Evolutionary conservation across 768 basidiomycete species (phyloP), one percentile per base, ranked within the genome.

Genomic region (Agrocybe chaxingu): DNA sequence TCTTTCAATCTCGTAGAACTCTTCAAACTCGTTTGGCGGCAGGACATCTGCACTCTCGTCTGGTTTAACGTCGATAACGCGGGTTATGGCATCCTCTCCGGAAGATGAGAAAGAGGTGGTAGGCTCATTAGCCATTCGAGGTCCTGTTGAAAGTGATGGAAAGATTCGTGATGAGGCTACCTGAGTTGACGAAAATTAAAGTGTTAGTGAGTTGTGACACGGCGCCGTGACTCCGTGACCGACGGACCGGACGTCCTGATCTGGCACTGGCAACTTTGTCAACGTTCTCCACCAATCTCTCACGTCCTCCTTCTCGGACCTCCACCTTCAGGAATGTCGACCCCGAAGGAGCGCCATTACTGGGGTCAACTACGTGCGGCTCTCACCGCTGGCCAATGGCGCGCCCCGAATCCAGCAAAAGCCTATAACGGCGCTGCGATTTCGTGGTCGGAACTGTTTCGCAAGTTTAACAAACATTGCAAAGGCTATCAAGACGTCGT

Each of bases 401-500:
- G 80, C 10, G 70, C 84, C 5, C 54, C 69, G 2, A 63, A 64
- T 24, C 89, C 90, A 0, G 87, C 85, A 3, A 87, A 77, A 56
- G 69, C 79, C 0, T 76, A 75, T 30, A 79, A 79, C 30, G 85
- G 79, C 10, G 52, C 60, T 0, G 57, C 65, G 3, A 64, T 93
- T 11, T 70, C 83, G 8, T 94, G 92, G 92, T 73, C 82, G 1
- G 87, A 90, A 60, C 78, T 93, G 9, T 68, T 93, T 36, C 79
- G 89, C 56, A 94, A 94, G 67, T 92, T 90, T 71, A 84, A 87
- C 64, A 94, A 94, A 56, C 92, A 94, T 57, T 87, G 85, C 59
- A 66, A 65, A 4, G 84, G 85, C 0, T 82, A 75, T 57, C 58
- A 65, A 53, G 82, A 84, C 50, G 71, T 87, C 10, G 74, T 82